phyloP scores from a whole-genome alignment of 2,329 filamentous ascomycete genomes.

The Neofusicoccum parvum region DNA sequence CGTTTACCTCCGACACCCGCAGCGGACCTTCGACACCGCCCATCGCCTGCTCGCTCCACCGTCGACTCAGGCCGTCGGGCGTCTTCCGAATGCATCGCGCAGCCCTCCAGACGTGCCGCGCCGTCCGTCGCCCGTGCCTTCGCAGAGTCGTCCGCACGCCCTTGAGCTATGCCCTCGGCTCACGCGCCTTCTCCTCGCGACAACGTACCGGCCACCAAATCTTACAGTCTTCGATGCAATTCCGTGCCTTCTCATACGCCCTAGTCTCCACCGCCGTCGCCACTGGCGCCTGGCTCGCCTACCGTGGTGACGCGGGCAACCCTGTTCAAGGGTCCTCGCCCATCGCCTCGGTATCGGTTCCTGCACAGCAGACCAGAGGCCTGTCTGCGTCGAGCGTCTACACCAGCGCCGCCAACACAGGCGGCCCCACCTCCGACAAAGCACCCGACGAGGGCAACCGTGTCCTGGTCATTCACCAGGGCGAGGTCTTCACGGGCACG shows the following conservation, averaged over 20 bases:
- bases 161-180: slow-evolving; percentile 48
- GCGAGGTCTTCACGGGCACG: slow-evolving; percentile 85
- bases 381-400: slow-evolving; percentile 32
- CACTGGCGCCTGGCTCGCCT: slow-evolving; percentile 76
- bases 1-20: slow-evolving; percentile 10
- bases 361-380: slow-evolving; percentile 34
- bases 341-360: slow-evolving; percentile 22
- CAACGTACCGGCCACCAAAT: slow-evolving; percentile 42
- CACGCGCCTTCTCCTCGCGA: slow-evolving; percentile 47
- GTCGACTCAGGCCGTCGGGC: slow-evolving; percentile 12
- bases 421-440: slow-evolving; percentile 32
- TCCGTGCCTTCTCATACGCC: slow-evolving; percentile 68
- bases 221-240: slow-evolving; percentile 73
- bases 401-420: slow-evolving; percentile 26
- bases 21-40: not conserved
- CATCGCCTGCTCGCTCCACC: not conserved
- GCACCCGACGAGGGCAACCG: slow-evolving; percentile 59
- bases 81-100: slow-evolving; percentile 69
- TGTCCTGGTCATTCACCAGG: slow-evolving; percentile 85
- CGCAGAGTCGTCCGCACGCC: slow-evolving; percentile 56
- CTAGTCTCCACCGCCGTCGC: slow-evolving; percentile 69
- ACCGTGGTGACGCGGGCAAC: slow-evolving; percentile 47
- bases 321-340: slow-evolving; percentile 24
- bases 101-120: slow-evolving; percentile 68
- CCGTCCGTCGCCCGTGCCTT: slow-evolving; percentile 65